Evolutionary conservation across 495 filamentous ascomycete genomes (phyloP).

Genomic region (Annulohypoxylon nitens): DNA sequence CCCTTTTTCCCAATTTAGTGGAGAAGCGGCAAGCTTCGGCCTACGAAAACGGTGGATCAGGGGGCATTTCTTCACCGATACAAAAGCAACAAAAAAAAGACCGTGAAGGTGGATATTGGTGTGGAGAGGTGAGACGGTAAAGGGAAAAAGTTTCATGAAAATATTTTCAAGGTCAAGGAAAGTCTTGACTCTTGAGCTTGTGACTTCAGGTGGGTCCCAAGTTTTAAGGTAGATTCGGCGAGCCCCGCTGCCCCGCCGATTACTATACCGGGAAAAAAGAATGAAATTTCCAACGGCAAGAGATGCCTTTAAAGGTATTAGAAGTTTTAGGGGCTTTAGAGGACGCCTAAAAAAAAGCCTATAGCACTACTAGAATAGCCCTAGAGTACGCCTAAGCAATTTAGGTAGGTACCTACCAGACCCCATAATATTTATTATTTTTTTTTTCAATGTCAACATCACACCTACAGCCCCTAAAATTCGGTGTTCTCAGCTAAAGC

Average conservation of each 20-base stretch:
- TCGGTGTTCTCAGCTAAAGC: not conserved
- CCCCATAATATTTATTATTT: not conserved
- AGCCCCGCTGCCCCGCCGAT: slow-evolving; percentile 36
- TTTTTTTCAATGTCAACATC: not conserved
- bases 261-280: slow-evolving; percentile 27
- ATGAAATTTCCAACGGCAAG: slow-evolving; percentile 26
- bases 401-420: not conserved
- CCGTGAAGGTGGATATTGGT: slow-evolving; percentile 29
- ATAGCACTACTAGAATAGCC: not conserved
- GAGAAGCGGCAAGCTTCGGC: slow-evolving; percentile 42
- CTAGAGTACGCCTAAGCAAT: not conserved
- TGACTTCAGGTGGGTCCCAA: slow-evolving; percentile 24
- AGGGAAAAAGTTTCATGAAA: slow-evolving; percentile 20
- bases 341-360: not conserved
- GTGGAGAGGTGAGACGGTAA: slow-evolving; percentile 20
- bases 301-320: not conserved
- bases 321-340: not conserved
- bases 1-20: slow-evolving; percentile 28
- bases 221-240: slow-evolving; percentile 10
- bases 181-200: not conserved
- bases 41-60: slow-evolving; percentile 16
- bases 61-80: slow-evolving; percentile 19
- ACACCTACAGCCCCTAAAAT: no score
- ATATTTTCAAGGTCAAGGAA: slow-evolving; percentile 16
- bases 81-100: slow-evolving; percentile 5